A percentile compares a stretch with the other conserved stretches of the same genome.
Conservation (phyloP, 176 grass and related monocot genomes). For the Guadua angustifolia region DNA sequence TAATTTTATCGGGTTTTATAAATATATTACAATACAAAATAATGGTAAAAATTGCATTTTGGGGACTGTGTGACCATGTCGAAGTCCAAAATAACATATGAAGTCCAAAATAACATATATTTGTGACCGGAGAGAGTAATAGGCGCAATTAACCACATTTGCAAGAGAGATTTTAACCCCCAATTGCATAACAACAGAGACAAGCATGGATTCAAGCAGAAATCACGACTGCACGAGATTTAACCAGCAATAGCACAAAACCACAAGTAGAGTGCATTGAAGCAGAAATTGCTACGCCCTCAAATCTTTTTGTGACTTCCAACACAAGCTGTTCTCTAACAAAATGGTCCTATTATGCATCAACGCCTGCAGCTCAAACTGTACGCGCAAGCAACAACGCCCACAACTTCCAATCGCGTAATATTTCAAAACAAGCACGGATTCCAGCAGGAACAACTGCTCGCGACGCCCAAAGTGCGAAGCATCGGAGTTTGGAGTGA, state of each 20-base stretch:
- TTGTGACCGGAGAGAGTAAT: too few relatives aligned
- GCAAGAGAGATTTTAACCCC: not conserved
- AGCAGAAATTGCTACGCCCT: not conserved
- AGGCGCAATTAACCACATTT: not conserved
- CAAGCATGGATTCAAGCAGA: not conserved
- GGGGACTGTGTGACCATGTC: too few relatives aligned
- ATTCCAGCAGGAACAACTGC: not conserved
- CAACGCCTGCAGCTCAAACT: not conserved
- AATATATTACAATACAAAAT: too few relatives aligned
- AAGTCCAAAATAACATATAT: too few relatives aligned
- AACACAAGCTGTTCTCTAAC: not conserved
- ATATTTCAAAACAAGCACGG: not conserved
- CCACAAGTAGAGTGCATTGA: not conserved
- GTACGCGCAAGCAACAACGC: not conserved
- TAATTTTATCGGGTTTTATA: too few relatives aligned
- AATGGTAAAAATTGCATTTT: too few relatives aligned
- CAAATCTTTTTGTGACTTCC: not conserved
- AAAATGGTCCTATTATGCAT: not conserved
- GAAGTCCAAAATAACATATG: too few relatives aligned
- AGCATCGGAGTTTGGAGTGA: not conserved
- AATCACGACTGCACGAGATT: not conserved
- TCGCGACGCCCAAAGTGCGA: not conserved
- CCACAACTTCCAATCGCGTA: not conserved
- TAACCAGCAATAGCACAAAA: not conserved
- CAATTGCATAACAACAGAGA: not conserved